Evolutionary conservation across 345 rosid species (phyloP).

Genomic region (Rhizophora apiculata): DNA sequence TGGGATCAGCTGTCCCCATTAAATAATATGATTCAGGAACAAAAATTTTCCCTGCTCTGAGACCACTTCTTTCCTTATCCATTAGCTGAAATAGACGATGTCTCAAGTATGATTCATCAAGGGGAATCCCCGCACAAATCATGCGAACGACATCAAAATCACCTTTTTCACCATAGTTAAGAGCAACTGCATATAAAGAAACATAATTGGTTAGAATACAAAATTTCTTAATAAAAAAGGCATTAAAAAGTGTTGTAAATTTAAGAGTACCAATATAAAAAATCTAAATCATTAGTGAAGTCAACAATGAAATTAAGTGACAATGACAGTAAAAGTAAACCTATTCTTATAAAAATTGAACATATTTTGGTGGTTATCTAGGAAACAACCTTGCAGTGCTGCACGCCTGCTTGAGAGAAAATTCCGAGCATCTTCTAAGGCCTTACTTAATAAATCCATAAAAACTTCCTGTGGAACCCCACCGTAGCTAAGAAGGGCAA

Average conservation of each 20-base stretch:
- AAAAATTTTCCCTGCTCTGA: constrained; percentile 58
- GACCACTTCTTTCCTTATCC: constrained; percentile 46
- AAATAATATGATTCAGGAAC: constrained; percentile 65
- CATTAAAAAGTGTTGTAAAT: neutral
- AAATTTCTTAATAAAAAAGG: neutral
- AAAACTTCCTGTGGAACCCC: constrained; percentile 66
- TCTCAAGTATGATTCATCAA: constrained; percentile 63
- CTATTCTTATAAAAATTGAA: too few species aligned
- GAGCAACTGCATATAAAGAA: constrained; percentile 40
- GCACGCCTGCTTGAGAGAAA: constrained; percentile 39
- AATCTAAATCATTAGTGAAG: too few species aligned
- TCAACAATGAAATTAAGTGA: too few species aligned
- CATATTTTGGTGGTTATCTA: neutral
- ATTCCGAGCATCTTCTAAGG: constrained; percentile 47
- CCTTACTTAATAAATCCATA: constrained; percentile 40
- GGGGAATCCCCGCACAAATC: constrained; percentile 67
- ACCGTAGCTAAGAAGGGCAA: constrained; percentile 69
- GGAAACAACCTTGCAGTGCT: constrained; percentile 53
- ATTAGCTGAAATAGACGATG: constrained; percentile 32
- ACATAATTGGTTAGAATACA: neutral
- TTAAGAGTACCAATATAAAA: neutral
- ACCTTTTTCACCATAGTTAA: constrained; percentile 50
- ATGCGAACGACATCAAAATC: constrained; percentile 39
- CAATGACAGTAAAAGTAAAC: too few species aligned
- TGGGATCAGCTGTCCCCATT: constrained; percentile 89